Evolutionary conservation across 306 rosid genomes (phyloP).

Genomic region (Pterocarpus santalinus): DNA sequence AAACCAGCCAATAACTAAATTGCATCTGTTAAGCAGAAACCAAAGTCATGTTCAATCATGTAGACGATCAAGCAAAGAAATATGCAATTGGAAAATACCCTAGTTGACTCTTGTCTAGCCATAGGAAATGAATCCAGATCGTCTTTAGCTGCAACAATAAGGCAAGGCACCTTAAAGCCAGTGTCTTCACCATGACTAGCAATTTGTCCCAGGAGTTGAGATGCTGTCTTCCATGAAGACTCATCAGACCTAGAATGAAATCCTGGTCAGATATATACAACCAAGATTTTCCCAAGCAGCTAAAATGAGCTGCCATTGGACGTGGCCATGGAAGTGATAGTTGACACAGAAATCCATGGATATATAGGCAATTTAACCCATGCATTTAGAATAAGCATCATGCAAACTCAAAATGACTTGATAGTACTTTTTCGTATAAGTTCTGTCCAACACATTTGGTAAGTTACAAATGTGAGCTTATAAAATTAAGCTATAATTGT

Average conservation of each 20-base stretch:
- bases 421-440: too few species aligned
- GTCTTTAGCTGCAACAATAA: constrained; percentile 97
- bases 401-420: constrained; percentile 14
- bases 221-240: constrained; percentile 82
- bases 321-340: too few species aligned
- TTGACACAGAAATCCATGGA: too few species aligned
- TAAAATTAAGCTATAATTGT: neutral
- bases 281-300: neutral
- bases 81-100: constrained; percentile 63
- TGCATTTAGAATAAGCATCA: neutral
- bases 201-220: constrained; percentile 81
- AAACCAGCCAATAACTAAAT: constrained; percentile 17
- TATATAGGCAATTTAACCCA: neutral
- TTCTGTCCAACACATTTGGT: too few species aligned
- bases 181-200: constrained; percentile 97
- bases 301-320: too few species aligned
- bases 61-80: constrained; percentile 15
- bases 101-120: constrained; percentile 92
- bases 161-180: constrained; percentile 98
- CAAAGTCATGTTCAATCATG: constrained; percentile 9
- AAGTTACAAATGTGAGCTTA: too few species aligned
- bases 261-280: constrained; percentile 20
- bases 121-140: constrained; percentile 85
- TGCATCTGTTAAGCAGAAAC: neutral
- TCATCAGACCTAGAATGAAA: constrained; percentile 77